Evolutionary conservation across 441 rosid genomes (phyloP).

Genomic region (Gossypium schwendimanii): DNA sequence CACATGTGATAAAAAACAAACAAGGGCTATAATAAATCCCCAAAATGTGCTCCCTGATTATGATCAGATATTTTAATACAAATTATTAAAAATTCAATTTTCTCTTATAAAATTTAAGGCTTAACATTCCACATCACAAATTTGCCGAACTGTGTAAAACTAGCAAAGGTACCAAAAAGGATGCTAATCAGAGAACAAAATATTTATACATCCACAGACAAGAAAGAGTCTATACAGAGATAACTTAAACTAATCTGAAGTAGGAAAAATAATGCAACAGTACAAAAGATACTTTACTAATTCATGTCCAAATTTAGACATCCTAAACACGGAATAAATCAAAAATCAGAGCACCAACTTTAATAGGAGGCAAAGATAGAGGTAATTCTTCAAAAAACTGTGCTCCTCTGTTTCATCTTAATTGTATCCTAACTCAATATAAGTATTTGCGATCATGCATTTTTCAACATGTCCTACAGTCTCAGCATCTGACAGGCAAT

Average conservation of each 20-base stretch:
- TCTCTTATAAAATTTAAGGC: neutral
- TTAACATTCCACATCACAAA: neutral
- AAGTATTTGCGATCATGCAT: neutral
- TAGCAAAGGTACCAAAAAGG: neutral
- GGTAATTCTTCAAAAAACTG: neutral
- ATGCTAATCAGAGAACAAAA: neutral
- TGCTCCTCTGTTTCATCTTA: neutral
- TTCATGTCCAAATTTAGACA: neutral
- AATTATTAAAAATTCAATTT: neutral
- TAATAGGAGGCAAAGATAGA: neutral
- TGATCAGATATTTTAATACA: neutral
- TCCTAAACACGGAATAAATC: neutral
- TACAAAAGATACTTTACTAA: neutral
- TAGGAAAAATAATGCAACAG: neutral
- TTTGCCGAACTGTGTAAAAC: neutral
- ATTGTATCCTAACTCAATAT: neutral
- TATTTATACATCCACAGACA: neutral
- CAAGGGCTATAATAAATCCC: neutral
- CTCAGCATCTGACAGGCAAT: slow-evolving; percentile 6
- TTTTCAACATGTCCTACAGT: neutral
- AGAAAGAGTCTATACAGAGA: neutral
- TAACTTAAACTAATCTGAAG: neutral
- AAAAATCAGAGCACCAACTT: neutral
- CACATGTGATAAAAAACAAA: neutral
- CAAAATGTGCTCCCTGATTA: neutral